Evolutionary conservation across 2,329 filamentous ascomycete species (phyloP), one percentile per base, ranked within the genome.

Genomic region (Penicillium concentricum): DNA sequence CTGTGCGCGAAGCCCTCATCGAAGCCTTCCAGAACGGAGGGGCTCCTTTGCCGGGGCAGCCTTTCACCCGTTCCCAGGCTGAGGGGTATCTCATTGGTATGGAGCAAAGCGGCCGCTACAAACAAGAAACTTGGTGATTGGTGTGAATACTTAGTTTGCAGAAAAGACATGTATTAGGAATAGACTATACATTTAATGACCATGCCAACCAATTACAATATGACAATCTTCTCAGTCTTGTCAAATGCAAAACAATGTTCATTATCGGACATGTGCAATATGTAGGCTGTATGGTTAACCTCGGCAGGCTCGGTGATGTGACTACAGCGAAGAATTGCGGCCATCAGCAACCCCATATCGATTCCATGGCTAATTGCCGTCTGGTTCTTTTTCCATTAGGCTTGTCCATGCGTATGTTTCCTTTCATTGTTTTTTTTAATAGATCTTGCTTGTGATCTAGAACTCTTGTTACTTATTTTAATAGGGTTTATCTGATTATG

Each of bases 91-190:
- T 89, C 12, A 74, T 76, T 24, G 67, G 61, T 4, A 81, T 89
- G 81, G 86, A 89, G 73, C 87, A 82, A 69, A 74, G 69, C 22
- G 85, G 84, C 12, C 74, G 84, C 56, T 89, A 87, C 70, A 84
- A 84, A 65, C 86, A 89, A 68, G 87, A 90, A 74, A 90, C 87
- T 7, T 90, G 87, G 87, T 89, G 57, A 61, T 54, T 5, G 3
- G 5, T 45, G 8, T 51, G 20, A 15, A 16, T 39, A 16, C 16
- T 42, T 15, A 8, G 4, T 22, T 30, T 38, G 20, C 32, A 26
- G 5, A 6, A 37, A 37, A 35, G 34, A n/a, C 8, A 37, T n/a
- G n/a, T 38, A 13, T 38, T 12, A 38, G n/a, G 37, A n/a, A 5
- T 18, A 20, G n/a, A 7, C 20, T 45, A 30, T 4, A 45, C n/a